Percentiles rank a stretch among this genome's conserved stretches.
Conservation (phyloP, 1,284 basidiomycete species). For the Cyathus pygmaeus region DNA sequence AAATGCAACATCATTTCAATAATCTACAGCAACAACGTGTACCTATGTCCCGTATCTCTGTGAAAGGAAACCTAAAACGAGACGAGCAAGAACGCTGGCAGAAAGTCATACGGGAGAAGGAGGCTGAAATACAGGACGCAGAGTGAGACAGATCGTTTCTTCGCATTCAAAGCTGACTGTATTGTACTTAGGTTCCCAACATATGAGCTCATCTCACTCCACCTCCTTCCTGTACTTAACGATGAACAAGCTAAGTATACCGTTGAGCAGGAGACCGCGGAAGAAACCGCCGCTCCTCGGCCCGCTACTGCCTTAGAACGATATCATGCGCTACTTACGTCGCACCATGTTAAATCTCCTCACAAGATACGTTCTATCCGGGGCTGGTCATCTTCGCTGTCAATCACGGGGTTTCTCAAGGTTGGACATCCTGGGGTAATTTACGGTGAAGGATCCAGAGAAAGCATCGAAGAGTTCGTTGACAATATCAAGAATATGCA, state of each 20-base stretch:
- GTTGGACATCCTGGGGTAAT: slow-evolving; percentile 80
- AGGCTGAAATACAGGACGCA: slow-evolving; percentile 54
- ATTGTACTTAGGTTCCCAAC: slow-evolving; percentile 64
- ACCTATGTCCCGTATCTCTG: slow-evolving; percentile 36
- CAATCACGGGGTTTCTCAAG: slow-evolving; percentile 74
- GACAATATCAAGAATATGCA: slow-evolving; percentile 78
- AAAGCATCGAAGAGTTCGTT: slow-evolving; percentile 71
- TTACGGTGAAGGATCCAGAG: slow-evolving; percentile 67
- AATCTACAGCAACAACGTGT: slow-evolving; percentile 17
- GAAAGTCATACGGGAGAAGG: slow-evolving; percentile 49
- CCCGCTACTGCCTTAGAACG: slow-evolving; percentile 6
- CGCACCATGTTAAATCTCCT: slow-evolving; percentile 77
- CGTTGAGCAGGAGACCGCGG: slow-evolving; percentile 1
- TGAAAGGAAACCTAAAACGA: slow-evolving; percentile 57
- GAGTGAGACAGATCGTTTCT: slow-evolving; percentile 49
- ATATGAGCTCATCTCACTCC: slow-evolving; percentile 65
- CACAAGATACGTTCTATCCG: slow-evolving; percentile 73
- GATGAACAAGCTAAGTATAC: slow-evolving; percentile 33
- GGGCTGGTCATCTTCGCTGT: slow-evolving; percentile 66
- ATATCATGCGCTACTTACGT: slow-evolving; percentile 75
- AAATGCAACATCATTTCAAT: slow-evolving; percentile 22
- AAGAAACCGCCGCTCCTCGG: background rate
- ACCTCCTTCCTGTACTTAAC: slow-evolving; percentile 68
- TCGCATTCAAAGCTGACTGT: background rate
- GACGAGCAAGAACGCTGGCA: slow-evolving; percentile 66